Evolutionary conservation across 768 basidiomycete genomes (phyloP).

Genomic region (Rhizopogon sp.): DNA sequence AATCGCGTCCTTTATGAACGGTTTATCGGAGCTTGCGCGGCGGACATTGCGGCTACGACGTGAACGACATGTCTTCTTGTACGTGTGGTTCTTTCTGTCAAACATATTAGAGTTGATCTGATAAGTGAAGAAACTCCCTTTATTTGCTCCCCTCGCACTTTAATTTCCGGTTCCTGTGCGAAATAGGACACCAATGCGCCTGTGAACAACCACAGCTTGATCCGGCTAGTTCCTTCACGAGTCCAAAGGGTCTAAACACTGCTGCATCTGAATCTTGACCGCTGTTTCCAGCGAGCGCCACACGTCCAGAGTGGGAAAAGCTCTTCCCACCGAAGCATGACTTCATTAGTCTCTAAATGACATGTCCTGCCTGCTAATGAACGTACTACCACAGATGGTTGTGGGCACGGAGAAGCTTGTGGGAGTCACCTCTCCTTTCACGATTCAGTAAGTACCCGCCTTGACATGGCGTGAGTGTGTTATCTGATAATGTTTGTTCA

Average conservation of each 20-base stretch:
- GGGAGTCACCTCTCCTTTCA: not conserved
- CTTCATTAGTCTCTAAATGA: not conserved
- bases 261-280: not conserved
- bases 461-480: not conserved
- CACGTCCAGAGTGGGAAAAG: not conserved
- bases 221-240: slow-evolving; percentile 5
- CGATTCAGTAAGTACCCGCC: not conserved
- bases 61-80: not conserved
- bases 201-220: slow-evolving; percentile 16
- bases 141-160: not conserved
- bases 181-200: slow-evolving; percentile 5
- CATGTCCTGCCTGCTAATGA: not conserved
- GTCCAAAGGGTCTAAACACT: slow-evolving; percentile 5
- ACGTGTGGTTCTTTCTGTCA: not conserved
- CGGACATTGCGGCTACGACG: slow-evolving; percentile 8
- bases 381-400: not conserved
- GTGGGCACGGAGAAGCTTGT: not conserved
- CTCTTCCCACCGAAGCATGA: not conserved
- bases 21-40: not conserved
- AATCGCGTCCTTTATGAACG: not conserved
- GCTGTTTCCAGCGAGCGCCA: slow-evolving; percentile 2
- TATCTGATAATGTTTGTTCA: not conserved
- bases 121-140: not conserved
- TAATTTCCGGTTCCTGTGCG: slow-evolving; percentile 5
- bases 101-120: slow-evolving; percentile 10